These are phyloP conservation scores for Gryganskiella cystojenkinii DNA, from an alignment of 192 early-diverging fungal genomes.

Conservation along the genomic window DNA sequence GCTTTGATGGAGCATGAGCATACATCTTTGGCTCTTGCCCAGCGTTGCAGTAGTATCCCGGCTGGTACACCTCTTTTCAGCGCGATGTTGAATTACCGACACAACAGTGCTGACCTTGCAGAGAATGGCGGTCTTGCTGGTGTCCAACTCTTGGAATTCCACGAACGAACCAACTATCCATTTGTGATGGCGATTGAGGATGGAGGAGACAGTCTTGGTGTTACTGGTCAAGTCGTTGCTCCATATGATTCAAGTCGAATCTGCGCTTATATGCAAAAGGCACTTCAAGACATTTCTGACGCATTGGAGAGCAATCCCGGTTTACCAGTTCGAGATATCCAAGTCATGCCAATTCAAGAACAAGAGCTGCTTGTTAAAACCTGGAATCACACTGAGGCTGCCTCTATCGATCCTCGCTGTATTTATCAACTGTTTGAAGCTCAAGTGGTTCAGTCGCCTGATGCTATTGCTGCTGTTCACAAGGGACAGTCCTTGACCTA, in stretches of 20 bases:
- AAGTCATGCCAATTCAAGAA: conserved; percentile 4
- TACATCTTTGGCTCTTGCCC: conserved; percentile 11
- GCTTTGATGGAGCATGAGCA: conserved; percentile 23
- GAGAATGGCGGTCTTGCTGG: not conserved
- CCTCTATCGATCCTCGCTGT: not conserved
- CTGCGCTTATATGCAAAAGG: conserved; percentile 3
- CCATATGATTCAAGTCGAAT: not conserved
- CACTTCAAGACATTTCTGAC: not conserved
- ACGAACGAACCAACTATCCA: conserved; percentile 21
- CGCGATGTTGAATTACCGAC: conserved; percentile 7
- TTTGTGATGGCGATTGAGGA: conserved; percentile 5
- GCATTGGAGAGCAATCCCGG: not conserved
- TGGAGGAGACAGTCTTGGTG: not conserved
- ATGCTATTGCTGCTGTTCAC: conserved; percentile 6
- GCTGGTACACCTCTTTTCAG: conserved; percentile 9
- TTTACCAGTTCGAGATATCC: not conserved
- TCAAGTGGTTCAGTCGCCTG: not conserved
- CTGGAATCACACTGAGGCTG: not conserved
- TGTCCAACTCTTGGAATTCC: not conserved
- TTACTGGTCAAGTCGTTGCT: conserved; percentile 4
- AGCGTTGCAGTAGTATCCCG: conserved; percentile 12
- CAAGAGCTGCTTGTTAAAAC: not conserved
- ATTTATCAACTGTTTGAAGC: conserved; percentile 2
- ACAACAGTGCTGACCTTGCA: not conserved
- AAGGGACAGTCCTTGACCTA: conserved; percentile 7